Percentiles rank a stretch among this genome's conserved stretches.
These are phyloP conservation scores for Trichoderma brevicompactum DNA, from an alignment of 2,329 filamentous ascomycete species.

Conservation along the genomic window DNA sequence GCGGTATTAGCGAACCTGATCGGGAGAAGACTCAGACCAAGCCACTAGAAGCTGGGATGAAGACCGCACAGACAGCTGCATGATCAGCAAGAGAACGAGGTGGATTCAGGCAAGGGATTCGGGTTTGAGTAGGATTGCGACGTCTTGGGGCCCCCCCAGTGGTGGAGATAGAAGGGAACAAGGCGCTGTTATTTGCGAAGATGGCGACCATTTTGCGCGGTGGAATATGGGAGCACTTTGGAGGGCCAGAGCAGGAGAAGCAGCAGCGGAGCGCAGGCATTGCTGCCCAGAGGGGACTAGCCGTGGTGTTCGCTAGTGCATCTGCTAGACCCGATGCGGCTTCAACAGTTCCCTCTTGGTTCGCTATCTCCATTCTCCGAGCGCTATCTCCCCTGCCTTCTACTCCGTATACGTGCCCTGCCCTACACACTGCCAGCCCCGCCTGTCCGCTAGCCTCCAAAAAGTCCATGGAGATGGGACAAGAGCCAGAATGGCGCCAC, in stretches of 20 bases:
- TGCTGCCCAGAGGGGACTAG: background rate
- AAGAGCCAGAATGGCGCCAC: slow-evolving; percentile 5
- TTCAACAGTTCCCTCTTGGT: background rate
- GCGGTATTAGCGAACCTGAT: background rate
- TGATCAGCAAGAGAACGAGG: slow-evolving; percentile 13
- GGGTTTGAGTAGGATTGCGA: slow-evolving; percentile 19
- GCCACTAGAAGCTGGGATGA: slow-evolving; percentile 12
- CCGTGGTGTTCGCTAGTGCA: background rate
- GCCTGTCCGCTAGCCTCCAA: background rate
- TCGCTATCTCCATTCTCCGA: slow-evolving; percentile 14
- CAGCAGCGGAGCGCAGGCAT: background rate
- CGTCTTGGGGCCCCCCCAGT: background rate
- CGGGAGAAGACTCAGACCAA: background rate
- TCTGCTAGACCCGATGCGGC: background rate
- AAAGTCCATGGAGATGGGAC: slow-evolving; percentile 20
- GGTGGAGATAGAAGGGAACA: slow-evolving; percentile 16
- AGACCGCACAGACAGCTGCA: slow-evolving; percentile 12
- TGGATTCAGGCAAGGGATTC: slow-evolving; percentile 24
- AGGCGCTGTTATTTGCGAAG: background rate
- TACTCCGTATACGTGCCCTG: background rate
- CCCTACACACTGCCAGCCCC: background rate
- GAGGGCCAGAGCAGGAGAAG: too few species aligned
- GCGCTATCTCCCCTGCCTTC: slow-evolving; percentile 7
- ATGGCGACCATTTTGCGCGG: background rate
- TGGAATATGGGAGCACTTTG: background rate